Base-by-base conservation (phyloP, 768 basidiomycete species). In the Calocybe gangraenosa region DNA sequence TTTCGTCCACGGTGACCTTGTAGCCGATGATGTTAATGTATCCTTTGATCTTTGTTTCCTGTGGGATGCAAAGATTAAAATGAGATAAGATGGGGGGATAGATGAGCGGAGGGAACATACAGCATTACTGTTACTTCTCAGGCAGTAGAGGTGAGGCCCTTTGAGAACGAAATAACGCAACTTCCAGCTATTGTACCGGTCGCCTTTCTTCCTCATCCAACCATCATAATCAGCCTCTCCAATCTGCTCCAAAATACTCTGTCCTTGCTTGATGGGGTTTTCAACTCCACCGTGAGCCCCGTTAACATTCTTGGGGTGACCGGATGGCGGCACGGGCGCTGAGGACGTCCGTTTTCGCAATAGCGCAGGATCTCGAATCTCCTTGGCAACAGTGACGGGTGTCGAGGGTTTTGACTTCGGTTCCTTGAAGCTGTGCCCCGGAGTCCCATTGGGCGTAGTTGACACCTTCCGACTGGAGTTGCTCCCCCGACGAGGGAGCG, bases 1-100 rank as follows among this genome's bases (percentile, higher is more conserved):
- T 91, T 69, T 93, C 92, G 62, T 98, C 96, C 7, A 90, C 83
- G 32, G 93, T 79, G 43, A 98, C 89, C 58, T 87, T 92, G 71
- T 96, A 95, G 0, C 96, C 95, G 20, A 76, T 65, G 37, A 96
- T 82, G 56, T 96, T 85, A 59, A 98, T 80, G 55, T 94, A 94
- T n/a, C 90, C 95, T 69, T 98, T 98, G 64, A 96, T 88, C 57
- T 88, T 87, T 21, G 84, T 88, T 68, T 97, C 94, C 87, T 94
- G 45, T 43, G 49, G 46, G 23, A 40, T 19, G 30, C 22, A 35
- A 14, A 34, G 17, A 14, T 30, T 31, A 41, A 20, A 7, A 49
- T 45, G 14, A 49, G 23, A 30, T 15, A 8, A 19, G 8, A 14
- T 3, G 17, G 19, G 1, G 21, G 37, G 37, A 3, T 20, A 41